Evolutionary conservation across 495 filamentous ascomycete species (phyloP).

Genomic region (Bryoglossum gracile): DNA sequence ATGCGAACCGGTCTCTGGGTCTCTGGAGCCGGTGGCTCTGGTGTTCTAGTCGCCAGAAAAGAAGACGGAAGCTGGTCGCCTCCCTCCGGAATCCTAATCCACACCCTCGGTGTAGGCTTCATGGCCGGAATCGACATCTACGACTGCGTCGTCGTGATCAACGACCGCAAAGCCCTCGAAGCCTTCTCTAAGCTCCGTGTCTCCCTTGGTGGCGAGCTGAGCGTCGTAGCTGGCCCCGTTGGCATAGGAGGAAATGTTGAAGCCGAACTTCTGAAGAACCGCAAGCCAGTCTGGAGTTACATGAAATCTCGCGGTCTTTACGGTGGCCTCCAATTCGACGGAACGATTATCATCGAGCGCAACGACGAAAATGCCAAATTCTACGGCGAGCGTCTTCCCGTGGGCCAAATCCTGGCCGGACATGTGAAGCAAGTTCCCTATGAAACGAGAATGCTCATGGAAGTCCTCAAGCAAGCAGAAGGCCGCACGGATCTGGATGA

Average conservation of each 20-base stretch:
- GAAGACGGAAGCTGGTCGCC: constrained; percentile 71
- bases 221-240: constrained; percentile 65
- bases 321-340: constrained; percentile 70
- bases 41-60: constrained; percentile 61
- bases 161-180: constrained; percentile 62
- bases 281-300: constrained; percentile 66
- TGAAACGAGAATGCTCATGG: constrained; percentile 17
- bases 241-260: constrained; percentile 65
- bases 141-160: constrained; percentile 79
- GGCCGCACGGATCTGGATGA: constrained; percentile 28
- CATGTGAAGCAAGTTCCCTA: constrained; percentile 36
- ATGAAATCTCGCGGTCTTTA: constrained; percentile 76
- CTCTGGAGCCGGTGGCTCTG: constrained; percentile 69
- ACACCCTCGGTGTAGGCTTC: constrained; percentile 70
- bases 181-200: constrained; percentile 66
- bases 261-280: constrained; percentile 36
- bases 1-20: constrained; percentile 76
- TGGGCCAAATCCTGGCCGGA: constrained; percentile 59
- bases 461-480: constrained; percentile 19
- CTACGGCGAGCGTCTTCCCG: constrained; percentile 57
- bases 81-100: constrained; percentile 66
- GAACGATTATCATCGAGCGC: constrained; percentile 69
- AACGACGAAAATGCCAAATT: constrained; percentile 76
- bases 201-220: constrained; percentile 68
- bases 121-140: constrained; percentile 77